These are phyloP conservation scores for Tetracladium setigerum DNA, from an alignment of 495 filamentous ascomycete genomes.

Conservation along the genomic window DNA sequence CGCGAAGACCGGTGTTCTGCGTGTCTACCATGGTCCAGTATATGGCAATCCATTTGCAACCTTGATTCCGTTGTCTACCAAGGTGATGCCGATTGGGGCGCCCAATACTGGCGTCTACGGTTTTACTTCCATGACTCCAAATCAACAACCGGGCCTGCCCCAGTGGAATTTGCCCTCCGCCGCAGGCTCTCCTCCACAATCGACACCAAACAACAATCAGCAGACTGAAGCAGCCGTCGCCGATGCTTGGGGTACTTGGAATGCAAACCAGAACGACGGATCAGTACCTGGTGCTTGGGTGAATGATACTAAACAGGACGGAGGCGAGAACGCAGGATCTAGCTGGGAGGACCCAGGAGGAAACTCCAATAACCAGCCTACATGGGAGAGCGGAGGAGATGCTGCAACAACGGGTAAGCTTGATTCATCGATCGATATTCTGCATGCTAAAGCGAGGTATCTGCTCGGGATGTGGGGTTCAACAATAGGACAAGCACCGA, in stretches of 20 bases:
- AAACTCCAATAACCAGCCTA: constrained; percentile 1
- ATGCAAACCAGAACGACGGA: neutral
- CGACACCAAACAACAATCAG: neutral
- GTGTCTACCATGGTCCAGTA: constrained; percentile 40
- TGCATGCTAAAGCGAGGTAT: too few species aligned
- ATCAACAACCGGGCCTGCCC: too few species aligned
- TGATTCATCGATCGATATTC: too few species aligned
- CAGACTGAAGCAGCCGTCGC: neutral
- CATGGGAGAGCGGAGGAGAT: neutral
- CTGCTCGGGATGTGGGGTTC: too few species aligned
- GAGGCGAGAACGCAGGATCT: neutral
- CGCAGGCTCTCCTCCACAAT: too few species aligned
- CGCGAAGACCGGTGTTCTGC: constrained; percentile 27
- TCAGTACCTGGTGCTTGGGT: constrained; percentile 1
- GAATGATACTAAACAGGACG: neutral
- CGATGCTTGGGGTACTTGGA: neutral
- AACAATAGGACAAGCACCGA: too few species aligned
- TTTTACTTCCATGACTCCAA: too few species aligned
- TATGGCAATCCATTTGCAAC: constrained; percentile 35
- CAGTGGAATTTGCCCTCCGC: too few species aligned
- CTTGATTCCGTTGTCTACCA: constrained; percentile 22
- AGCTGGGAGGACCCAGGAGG: neutral
- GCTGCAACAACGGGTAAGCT: too few species aligned
- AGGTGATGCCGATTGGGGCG: constrained; percentile 20
- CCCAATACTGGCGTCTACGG: too few species aligned